Evolutionary conservation across 1,139 yeast species (phyloP).

Genomic region (Pneumocystis carinii): DNA sequence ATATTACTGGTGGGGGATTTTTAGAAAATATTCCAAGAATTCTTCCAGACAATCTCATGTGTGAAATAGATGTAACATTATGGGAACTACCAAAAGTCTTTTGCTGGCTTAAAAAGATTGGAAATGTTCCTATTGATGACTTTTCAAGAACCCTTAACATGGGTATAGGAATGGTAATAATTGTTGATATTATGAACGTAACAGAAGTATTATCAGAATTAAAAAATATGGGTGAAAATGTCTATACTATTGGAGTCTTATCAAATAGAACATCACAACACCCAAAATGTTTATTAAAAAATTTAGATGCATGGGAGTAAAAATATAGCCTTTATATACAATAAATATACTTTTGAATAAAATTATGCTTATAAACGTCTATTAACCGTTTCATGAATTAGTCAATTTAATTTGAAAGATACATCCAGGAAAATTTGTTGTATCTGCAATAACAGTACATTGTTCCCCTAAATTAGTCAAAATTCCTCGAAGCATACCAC

Average conservation of each 20-base stretch:
- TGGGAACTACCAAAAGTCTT: conserved; percentile 84
- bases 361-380: background rate
- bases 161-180: conserved; percentile 94
- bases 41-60: conserved; percentile 64
- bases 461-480: conserved; percentile 56
- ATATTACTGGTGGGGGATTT: conserved; percentile 96
- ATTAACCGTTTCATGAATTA: background rate
- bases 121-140: conserved; percentile 75
- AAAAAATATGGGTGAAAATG: conserved; percentile 54
- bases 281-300: conserved; percentile 12
- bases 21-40: conserved; percentile 95
- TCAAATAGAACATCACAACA: conserved; percentile 23
- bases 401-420: conserved; percentile 1
- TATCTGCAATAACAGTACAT: conserved; percentile 52
- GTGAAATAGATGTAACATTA: conserved; percentile 56
- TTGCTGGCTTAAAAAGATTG: conserved; percentile 86
- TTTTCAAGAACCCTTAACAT: conserved; percentile 81
- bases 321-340: background rate
- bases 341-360: background rate
- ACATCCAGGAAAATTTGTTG: conserved; percentile 24
- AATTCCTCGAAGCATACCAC: conserved; percentile 74
- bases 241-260: conserved; percentile 64
- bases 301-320: conserved; percentile 11
- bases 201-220: conserved; percentile 41
- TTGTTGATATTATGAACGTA: conserved; percentile 51